Evolutionary conservation across 345 rosid species (phyloP), one percentile per base, ranked within the genome.

Genomic region (Hibiscus mutabilis): DNA sequence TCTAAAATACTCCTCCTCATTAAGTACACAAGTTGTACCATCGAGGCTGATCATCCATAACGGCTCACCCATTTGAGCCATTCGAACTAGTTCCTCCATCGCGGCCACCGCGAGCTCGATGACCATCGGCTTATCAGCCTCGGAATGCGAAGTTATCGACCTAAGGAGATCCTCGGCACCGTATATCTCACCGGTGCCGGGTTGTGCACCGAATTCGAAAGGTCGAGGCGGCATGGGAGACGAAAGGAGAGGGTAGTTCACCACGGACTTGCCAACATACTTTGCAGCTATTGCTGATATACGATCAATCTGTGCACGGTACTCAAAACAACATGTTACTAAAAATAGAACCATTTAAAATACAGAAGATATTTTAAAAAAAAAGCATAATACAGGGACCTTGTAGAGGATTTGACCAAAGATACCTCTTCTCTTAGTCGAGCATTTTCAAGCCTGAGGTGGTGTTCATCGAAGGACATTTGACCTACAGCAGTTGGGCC

Each of bases 401-500:
- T 37, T 37, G 2, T 37, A 1, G 10, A 37, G 42, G 13, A 58
- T 52, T 11, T 13, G 16, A 72, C 59, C 10, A 37, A 37, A 37
- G 0, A 1, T 18, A 95, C 99, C 96, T 95, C 99, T 82, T 95
- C 98, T 73, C 98, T 81, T 70, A 95, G 58, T 44, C 92, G 84
- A 37, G 89, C 86, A 80, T 95, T 95, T 81, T 95, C 99, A 29
- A 92, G 85, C 22, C 98, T 87, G 47, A 95, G 72, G 74, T 95
- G 97, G 70, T 95, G 99, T 76, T 95, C 99, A 53, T 90, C 97
- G 61, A 88, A 90, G 13, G 99, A 92, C 96, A 92, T 92, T 66
- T 95, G 97, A 35, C 98, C 99, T 11, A 95, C 76, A 24, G 96
- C 87, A 0, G 99, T 92, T 2, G 97, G 97, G 16, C 99, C 98